phyloP scores from a whole-genome alignment of 371 early-diverging fungal species.

The Parasitella parasitica region DNA sequence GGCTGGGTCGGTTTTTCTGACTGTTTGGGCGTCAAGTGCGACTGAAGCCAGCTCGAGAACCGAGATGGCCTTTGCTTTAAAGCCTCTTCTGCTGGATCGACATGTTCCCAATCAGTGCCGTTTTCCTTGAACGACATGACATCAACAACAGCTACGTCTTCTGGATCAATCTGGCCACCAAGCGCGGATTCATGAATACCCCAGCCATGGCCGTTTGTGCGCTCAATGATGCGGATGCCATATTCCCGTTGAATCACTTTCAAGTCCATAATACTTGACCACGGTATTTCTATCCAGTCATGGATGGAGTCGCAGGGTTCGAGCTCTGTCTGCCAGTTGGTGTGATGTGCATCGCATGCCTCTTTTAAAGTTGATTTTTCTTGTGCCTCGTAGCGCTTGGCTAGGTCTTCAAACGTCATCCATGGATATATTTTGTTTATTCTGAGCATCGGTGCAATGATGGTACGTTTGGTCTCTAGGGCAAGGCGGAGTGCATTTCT shows the following conservation, averaged over 20 bases:
- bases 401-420: conserved; percentile 41
- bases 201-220: conserved; percentile 39
- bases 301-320: conserved; percentile 28
- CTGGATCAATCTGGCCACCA: conserved; percentile 3
- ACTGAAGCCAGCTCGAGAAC: conserved; percentile 13
- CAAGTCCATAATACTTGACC: conserved; percentile 38
- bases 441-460: conserved; percentile 48
- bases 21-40: conserved; percentile 2
- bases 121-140: conserved; percentile 41
- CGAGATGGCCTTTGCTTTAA: background rate
- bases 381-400: conserved; percentile 38
- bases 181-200: conserved; percentile 36
- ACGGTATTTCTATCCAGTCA: conserved; percentile 30
- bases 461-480: conserved; percentile 43
- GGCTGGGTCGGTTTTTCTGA: conserved; percentile 20
- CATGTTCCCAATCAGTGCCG: conserved; percentile 34
- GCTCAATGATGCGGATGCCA: conserved; percentile 40
- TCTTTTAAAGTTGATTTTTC: conserved; percentile 23
- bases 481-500: conserved; percentile 47
- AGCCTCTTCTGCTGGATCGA: conserved; percentile 13
- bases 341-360: conserved; percentile 15
- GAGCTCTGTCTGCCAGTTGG: conserved; percentile 23
- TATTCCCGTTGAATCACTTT: conserved; percentile 25
- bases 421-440: conserved; percentile 37
- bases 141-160: conserved; percentile 34